A percentile compares a stretch with the other conserved stretches of the same genome.
These are phyloP conservation scores for Mercurialis annua DNA, from an alignment of 345 rosid genomes.

Conservation along the genomic window DNA sequence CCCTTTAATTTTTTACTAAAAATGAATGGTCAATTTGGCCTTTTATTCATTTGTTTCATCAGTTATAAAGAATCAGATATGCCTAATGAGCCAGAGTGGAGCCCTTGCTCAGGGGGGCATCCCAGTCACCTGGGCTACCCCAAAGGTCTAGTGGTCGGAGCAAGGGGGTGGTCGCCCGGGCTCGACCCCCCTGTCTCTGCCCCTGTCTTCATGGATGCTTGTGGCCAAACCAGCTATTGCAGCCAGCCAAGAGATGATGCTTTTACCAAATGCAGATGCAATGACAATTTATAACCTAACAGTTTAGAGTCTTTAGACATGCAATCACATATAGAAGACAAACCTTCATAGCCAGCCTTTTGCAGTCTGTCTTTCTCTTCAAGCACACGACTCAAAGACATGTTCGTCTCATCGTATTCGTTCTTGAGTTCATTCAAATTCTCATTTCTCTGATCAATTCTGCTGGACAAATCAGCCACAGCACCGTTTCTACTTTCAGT, in stretches of 20 bases:
- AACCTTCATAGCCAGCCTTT: constrained; percentile 63
- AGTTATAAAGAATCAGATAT: too few relatives aligned
- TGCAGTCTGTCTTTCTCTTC: constrained; percentile 69
- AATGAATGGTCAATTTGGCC: too few relatives aligned
- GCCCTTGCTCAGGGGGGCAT: too few relatives aligned
- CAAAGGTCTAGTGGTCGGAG: too few relatives aligned
- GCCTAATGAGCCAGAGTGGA: too few relatives aligned
- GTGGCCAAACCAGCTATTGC: neutral
- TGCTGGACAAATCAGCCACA: constrained; percentile 48
- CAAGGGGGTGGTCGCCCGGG: too few relatives aligned
- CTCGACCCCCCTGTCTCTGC: too few relatives aligned
- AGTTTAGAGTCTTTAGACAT: neutral
- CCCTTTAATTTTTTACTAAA: too few relatives aligned
- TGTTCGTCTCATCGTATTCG: constrained; percentile 51
- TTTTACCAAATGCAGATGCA: neutral
- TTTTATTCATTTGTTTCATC: too few relatives aligned
- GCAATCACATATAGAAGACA: constrained; percentile 4
- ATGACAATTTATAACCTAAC: neutral
- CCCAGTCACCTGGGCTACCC: too few relatives aligned
- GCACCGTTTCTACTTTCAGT: constrained; percentile 35
- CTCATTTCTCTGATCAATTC: constrained; percentile 60
- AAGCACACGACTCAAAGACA: constrained; percentile 60
- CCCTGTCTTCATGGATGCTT: neutral
- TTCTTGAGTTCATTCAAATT: constrained; percentile 46
- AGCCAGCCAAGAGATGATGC: neutral